phyloP scores from a whole-genome alignment of 176 grass and related monocot genomes.

The Oryza rufipogon region DNA sequence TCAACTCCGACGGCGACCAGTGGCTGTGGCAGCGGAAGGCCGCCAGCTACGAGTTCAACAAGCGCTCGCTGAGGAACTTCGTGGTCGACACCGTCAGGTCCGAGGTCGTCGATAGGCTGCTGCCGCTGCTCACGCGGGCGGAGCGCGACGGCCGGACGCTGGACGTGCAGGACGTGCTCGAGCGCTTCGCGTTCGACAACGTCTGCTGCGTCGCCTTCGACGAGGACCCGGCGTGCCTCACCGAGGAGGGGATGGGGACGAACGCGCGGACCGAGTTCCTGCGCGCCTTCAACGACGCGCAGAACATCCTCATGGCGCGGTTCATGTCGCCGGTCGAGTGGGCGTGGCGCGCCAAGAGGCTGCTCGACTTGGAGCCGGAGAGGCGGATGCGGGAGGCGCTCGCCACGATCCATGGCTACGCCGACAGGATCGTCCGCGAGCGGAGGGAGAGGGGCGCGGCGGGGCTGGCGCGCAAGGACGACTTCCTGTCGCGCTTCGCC shows the following conservation, averaged over 20 bases:
- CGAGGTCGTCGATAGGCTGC: slow-evolving; percentile 45
- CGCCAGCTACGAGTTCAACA: slow-evolving; percentile 67
- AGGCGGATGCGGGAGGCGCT: slow-evolving; percentile 45
- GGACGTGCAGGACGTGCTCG: slow-evolving; percentile 65
- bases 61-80: slow-evolving; percentile 49
- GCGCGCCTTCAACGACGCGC: slow-evolving; percentile 48
- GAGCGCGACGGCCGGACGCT: slow-evolving; percentile 7
- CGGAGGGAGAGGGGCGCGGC: slow-evolving; percentile 16
- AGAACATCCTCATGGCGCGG: slow-evolving; percentile 39
- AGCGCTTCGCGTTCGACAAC: slow-evolving; percentile 79
- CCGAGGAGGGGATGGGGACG: not conserved
- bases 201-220: slow-evolving; percentile 68
- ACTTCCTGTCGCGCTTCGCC: slow-evolving; percentile 70
- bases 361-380: slow-evolving; percentile 54
- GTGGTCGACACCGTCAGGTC: slow-evolving; percentile 43
- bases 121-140: slow-evolving; percentile 50
- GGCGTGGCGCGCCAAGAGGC: slow-evolving; percentile 59
- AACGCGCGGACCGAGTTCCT: slow-evolving; percentile 42
- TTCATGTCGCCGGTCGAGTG: slow-evolving; percentile 51
- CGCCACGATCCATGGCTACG: slow-evolving; percentile 47
- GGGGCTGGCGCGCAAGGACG: slow-evolving; percentile 19
- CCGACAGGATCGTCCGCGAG: slow-evolving; percentile 42
- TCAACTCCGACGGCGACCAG: slow-evolving; percentile 65
- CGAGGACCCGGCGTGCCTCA: slow-evolving; percentile 59
- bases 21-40: slow-evolving; percentile 76